Evolutionary conservation across 768 basidiomycete species (phyloP).

Genomic region (Porphyrellus cyaneotinctus): DNA sequence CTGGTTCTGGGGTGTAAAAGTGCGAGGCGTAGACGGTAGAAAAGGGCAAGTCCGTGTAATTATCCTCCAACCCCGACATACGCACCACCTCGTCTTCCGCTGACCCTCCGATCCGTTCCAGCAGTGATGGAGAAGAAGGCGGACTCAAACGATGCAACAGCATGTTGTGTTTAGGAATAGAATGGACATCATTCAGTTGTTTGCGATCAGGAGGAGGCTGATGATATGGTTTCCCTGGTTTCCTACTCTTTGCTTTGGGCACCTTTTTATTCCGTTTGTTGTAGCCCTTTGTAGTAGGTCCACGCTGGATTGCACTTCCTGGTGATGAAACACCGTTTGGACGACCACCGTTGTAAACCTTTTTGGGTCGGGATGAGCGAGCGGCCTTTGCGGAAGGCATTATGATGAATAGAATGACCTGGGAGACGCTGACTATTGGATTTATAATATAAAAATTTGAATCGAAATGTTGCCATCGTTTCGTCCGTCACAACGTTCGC

Average conservation of each 20-base stretch:
- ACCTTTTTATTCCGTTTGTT: neutral
- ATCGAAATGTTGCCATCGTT: too few species aligned
- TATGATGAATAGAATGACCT: neutral
- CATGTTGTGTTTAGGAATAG: slow-evolving; percentile 2
- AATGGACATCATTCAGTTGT: neutral
- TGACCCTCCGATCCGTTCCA: slow-evolving; percentile 21
- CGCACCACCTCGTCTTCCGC: neutral
- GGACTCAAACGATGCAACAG: slow-evolving; percentile 17
- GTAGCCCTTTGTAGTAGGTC: neutral
- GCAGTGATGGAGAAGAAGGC: slow-evolving; percentile 7
- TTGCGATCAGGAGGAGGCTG: neutral
- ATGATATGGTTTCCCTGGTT: slow-evolving; percentile 1
- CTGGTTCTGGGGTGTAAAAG: slow-evolving; percentile 18
- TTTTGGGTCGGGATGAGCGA: slow-evolving; percentile 2
- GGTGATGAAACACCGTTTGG: neutral
- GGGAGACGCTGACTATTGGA: neutral
- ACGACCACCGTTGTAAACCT: slow-evolving; percentile 1
- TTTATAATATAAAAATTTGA: too few species aligned
- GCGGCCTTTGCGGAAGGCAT: slow-evolving; percentile 1
- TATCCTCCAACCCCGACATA: neutral
- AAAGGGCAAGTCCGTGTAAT: neutral
- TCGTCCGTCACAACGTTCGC: too few species aligned
- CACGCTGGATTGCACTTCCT: neutral
- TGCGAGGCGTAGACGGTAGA: slow-evolving; percentile 4
- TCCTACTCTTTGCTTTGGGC: slow-evolving; percentile 4